These are phyloP conservation scores for Chlorella sp. DNA, from an alignment of 139 green algal genomes.

Conservation along the genomic window DNA sequence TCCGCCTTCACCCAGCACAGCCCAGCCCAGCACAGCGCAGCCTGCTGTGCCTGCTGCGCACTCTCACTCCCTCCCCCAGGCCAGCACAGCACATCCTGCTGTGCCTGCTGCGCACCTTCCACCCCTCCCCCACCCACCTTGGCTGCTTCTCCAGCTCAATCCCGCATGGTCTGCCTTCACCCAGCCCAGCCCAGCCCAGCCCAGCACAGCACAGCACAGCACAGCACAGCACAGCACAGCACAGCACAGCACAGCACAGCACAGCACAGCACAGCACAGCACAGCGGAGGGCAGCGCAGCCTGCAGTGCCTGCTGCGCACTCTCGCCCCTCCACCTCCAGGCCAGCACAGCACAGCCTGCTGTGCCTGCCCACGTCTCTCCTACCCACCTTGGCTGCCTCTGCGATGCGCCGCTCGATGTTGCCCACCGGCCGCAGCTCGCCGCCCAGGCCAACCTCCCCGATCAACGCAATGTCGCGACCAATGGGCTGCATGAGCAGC, in stretches of 20 bases:
- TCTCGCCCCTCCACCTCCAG: too few species aligned
- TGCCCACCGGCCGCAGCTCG: constrained; percentile 34
- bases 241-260: too few species aligned
- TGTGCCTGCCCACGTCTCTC: background rate
- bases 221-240: too few species aligned
- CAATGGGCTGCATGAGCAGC: constrained; percentile 45
- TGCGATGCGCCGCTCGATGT: constrained; percentile 37
- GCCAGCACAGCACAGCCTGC: background rate
- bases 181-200: background rate
- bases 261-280: too few species aligned
- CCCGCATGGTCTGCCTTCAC: background rate
- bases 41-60: background rate
- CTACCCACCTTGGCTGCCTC: constrained; percentile 21
- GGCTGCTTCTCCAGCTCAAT: too few species aligned
- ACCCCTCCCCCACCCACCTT: background rate
- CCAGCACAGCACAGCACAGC: background rate
- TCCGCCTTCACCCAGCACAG: too few species aligned
- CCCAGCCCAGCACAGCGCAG: background rate
- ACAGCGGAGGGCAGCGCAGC: too few species aligned
- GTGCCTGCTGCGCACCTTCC: background rate
- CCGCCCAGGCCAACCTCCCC: constrained; percentile 63
- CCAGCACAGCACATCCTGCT: background rate
- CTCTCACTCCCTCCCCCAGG: too few species aligned
- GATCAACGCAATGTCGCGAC: constrained; percentile 59
- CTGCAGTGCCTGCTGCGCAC: too few species aligned